phyloP scores from a whole-genome alignment of 768 basidiomycete species.

The Auriscalpium orientale region DNA sequence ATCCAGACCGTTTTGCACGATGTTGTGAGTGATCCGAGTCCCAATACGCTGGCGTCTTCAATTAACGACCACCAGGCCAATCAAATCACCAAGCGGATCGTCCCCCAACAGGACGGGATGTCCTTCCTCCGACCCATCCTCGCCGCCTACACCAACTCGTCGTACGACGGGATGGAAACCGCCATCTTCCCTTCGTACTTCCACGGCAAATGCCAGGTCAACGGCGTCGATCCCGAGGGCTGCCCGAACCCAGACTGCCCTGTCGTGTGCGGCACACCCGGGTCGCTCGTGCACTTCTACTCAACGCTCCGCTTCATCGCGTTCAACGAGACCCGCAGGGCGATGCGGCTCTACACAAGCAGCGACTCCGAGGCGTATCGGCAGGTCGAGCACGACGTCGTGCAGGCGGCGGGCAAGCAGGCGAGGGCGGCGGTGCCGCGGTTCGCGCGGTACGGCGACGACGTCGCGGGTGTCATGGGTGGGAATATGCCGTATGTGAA shows the following conservation, averaged over 20 bases:
- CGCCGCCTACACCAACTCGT: conserved; percentile 35
- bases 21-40: conserved; percentile 32
- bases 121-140: conserved; percentile 40
- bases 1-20: conserved; percentile 30
- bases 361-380: conserved; percentile 36
- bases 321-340: conserved; percentile 32
- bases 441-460: conserved; percentile 4
- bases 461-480: not conserved
- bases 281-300: conserved; percentile 68
- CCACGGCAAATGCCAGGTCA: conserved; percentile 63
- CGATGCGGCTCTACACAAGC: conserved; percentile 28
- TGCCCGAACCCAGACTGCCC: conserved; percentile 78
- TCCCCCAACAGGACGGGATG: conserved; percentile 22
- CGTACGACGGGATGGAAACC: conserved; percentile 37
- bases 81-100: conserved; percentile 26
- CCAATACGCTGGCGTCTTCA: conserved; percentile 3
- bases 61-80: conserved; percentile 25
- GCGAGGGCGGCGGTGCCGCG: conserved; percentile 7
- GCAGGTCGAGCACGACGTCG: conserved; percentile 34
- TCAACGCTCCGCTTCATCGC: conserved; percentile 39
- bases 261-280: conserved; percentile 76
- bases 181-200: conserved; percentile 68
- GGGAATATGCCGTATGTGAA: conserved; percentile 6
- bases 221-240: conserved; percentile 53
- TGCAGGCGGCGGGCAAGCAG: conserved; percentile 26